Conservation (phyloP, 1,284 basidiomycete species). For the Papiliotrema laurentii region DNA sequence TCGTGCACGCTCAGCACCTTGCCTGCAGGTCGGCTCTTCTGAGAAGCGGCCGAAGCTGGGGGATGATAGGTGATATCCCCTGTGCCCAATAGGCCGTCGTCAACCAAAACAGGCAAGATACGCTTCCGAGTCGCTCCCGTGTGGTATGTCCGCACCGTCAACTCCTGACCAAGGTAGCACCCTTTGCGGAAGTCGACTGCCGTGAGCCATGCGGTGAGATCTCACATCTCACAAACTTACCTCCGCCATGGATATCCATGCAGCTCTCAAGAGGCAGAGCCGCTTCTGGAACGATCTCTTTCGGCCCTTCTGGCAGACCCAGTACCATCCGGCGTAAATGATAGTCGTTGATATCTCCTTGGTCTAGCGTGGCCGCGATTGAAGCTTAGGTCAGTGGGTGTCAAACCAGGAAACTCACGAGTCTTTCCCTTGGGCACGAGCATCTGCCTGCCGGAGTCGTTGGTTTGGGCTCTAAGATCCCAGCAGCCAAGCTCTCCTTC, state of each 20-base stretch:
- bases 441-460: slow-evolving; percentile 58
- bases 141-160: slow-evolving; percentile 94
- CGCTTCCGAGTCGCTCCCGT: slow-evolving; percentile 90
- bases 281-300: slow-evolving; percentile 70
- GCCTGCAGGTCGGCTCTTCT: slow-evolving; percentile 41
- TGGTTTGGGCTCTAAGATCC: slow-evolving; percentile 62
- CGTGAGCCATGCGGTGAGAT: not conserved
- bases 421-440: slow-evolving; percentile 63
- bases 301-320: slow-evolving; percentile 81
- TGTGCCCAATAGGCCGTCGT: slow-evolving; percentile 6
- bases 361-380: slow-evolving; percentile 6
- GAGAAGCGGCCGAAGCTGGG: slow-evolving; percentile 21
- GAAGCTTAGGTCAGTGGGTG: slow-evolving; percentile 14
- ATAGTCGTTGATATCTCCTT: too few relatives aligned
- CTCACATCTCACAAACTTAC: slow-evolving; percentile 53
- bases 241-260: slow-evolving; percentile 85
- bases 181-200: slow-evolving; percentile 95
- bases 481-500: slow-evolving; percentile 44
- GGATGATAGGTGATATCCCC: slow-evolving; percentile 37
- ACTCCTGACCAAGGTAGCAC: slow-evolving; percentile 96
- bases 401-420: slow-evolving; percentile 56
- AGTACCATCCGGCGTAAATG: slow-evolving; percentile 70
- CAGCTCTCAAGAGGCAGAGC: slow-evolving; percentile 92
- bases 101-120: slow-evolving; percentile 66
- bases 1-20: slow-evolving; percentile 34